A percentile compares a stretch with the other conserved stretches of the same genome.
These are phyloP conservation scores for Ascoidea asiatica DNA, from an alignment of 805 yeast species.

Conservation along the genomic window DNA sequence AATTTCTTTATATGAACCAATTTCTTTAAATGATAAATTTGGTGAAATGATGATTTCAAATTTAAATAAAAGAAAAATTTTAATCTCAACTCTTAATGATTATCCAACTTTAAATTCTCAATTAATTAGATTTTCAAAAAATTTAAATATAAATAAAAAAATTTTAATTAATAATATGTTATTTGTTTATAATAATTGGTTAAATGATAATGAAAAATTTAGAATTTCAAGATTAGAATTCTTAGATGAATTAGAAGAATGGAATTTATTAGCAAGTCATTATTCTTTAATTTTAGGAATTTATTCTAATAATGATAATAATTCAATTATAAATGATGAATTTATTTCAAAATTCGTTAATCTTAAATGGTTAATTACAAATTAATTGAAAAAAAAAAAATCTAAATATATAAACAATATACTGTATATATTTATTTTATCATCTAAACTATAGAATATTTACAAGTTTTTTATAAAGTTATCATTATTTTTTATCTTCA, in stretches of 20 bases:
- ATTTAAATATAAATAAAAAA: slow-evolving; percentile 15
- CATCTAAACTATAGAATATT: too few species aligned
- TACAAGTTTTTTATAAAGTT: too few species aligned
- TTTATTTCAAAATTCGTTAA: too few species aligned
- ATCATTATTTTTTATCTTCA: too few species aligned
- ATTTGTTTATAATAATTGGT: slow-evolving; percentile 15
- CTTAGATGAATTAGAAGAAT: slow-evolving; percentile 67
- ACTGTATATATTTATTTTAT: too few species aligned
- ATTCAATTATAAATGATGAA: not conserved
- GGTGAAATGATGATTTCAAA: slow-evolving; percentile 59
- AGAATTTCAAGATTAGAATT: slow-evolving; percentile 44
- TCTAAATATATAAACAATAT: too few species aligned
- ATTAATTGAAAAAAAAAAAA: too few species aligned
- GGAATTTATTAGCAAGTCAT: slow-evolving; percentile 45
- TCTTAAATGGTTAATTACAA: not conserved
- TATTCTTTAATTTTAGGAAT: slow-evolving; percentile 28
- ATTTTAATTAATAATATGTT: slow-evolving; percentile 13
- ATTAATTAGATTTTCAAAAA: slow-evolving; percentile 19
- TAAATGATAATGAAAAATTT: slow-evolving; percentile 20
- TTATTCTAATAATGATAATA: slow-evolving; percentile 1
- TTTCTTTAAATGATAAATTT: slow-evolving; percentile 45
- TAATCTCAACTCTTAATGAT: slow-evolving; percentile 39
- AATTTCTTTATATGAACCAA: slow-evolving; percentile 55
- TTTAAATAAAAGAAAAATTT: slow-evolving; percentile 45
- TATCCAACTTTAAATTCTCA: slow-evolving; percentile 35